Base-by-base conservation (phyloP, 805 yeast species). In the Pichia nanzhaoensis region DNA sequence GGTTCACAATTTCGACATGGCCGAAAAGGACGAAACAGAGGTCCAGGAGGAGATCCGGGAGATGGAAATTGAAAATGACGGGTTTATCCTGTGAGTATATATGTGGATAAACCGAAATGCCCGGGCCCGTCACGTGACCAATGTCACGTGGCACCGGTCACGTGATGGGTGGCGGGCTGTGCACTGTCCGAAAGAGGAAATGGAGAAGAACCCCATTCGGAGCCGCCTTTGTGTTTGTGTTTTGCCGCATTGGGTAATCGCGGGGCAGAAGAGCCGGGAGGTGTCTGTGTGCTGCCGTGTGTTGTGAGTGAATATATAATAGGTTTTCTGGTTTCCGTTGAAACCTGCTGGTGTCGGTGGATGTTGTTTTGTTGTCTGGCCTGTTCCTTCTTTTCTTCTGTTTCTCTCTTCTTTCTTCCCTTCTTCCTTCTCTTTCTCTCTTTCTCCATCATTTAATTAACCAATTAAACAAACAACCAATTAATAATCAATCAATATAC, bases 21-120 rank as follows among this genome's bases (percentile, higher is more conserved):
- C 13, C 13, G 34, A 32, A 18, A 20, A 18, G 17, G 9, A 30
- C 32, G 31, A 18, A 22, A 30, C 17, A 10, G 52, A 49, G 14
- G 36, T 35, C 14, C 39, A 28, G 27, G 48, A 43, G 12, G 55
- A 49, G 8, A 47, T 42, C 10, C 44, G 44, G 4, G 48, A 27
- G 7, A 48, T 35, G 16, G 55, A 49, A 2, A 56, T 55, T 16
- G 46, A 33, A 12, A 38, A 38, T 31, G 32, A 22, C n/a, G 41
- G 41, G 22, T 38, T 38, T 31, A 38, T 27, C 30, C n/a, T n/a
- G n/a, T n/a, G n/a, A n/a, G n/a, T n/a, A n/a, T n/a, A n/a, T n/a
- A n/a, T n/a, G n/a, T n/a, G n/a, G n/a, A n/a, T n/a, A n/a, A n/a
- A n/a, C n/a, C n/a, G n/a, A n/a, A n/a, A n/a, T n/a, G n/a, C n/a